Percentiles rank a stretch among this genome's conserved stretches.
Evolutionary conservation across 306 rosid species (phyloP).

Genomic region (Cicer bijugum): DNA sequence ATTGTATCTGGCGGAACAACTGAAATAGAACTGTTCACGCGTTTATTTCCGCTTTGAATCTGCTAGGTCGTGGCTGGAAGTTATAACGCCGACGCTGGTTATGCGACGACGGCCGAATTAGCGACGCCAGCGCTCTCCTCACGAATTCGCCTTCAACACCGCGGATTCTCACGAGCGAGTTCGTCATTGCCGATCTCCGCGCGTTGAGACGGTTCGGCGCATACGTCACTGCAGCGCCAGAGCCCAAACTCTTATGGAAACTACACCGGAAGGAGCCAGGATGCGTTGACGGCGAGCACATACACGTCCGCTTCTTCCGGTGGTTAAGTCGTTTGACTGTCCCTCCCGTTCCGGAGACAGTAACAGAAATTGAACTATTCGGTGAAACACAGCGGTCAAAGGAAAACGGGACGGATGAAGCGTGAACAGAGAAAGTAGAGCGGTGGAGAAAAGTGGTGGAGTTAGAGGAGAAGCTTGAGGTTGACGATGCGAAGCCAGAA

Average conservation of each 20-base stretch:
- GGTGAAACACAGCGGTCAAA: slow-evolving; percentile 65
- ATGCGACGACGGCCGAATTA: slow-evolving; percentile 81
- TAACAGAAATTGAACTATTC: slow-evolving; percentile 60
- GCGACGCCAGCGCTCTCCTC: slow-evolving; percentile 61
- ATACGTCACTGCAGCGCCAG: slow-evolving; percentile 48
- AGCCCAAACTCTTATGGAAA: slow-evolving; percentile 57
- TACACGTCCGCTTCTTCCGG: slow-evolving; percentile 63
- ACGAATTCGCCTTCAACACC: slow-evolving; percentile 80
- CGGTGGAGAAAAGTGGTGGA: slow-evolving; percentile 57
- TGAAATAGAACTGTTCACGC: too few relatives aligned
- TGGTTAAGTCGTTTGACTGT: slow-evolving; percentile 49
- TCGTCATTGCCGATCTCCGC: slow-evolving; percentile 85
- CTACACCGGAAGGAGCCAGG: slow-evolving; percentile 86
- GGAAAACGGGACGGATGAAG: slow-evolving; percentile 47
- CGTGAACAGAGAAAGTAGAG: slow-evolving; percentile 39
- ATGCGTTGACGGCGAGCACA: slow-evolving; percentile 82
- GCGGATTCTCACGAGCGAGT: slow-evolving; percentile 71
- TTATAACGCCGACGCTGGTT: slow-evolving; percentile 61
- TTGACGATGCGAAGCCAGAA: slow-evolving; percentile 67
- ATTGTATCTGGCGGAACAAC: too few relatives aligned
- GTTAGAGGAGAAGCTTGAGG: slow-evolving; percentile 59
- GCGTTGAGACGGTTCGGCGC: slow-evolving; percentile 67
- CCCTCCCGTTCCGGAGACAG: slow-evolving; percentile 40
- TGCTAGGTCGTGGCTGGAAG: slow-evolving; percentile 65
- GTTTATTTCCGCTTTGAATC: background rate